Conservation (phyloP, 441 rosid species). For the Pelargonium cotyledonis region DNA sequence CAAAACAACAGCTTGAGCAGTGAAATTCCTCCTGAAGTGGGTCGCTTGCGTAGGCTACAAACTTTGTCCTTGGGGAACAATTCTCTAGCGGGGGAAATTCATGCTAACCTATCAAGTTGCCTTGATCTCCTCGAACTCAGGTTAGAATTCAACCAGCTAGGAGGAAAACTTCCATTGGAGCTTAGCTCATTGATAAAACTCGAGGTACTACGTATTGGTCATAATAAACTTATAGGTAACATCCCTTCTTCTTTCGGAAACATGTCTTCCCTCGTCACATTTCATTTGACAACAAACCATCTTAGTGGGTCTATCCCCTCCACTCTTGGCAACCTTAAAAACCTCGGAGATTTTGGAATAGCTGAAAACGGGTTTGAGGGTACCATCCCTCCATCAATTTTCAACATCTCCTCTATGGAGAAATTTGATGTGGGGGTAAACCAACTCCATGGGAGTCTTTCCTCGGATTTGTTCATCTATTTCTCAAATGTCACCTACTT, state of each 20-base stretch:
- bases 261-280: conserved; percentile 9
- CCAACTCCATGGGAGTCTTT: conserved; percentile 19
- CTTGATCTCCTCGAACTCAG: neutral
- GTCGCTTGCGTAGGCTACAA: neutral
- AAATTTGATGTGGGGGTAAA: neutral
- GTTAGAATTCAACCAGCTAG: neutral
- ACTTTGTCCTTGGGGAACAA: neutral
- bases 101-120: conserved; percentile 11
- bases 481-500: conserved; percentile 9
- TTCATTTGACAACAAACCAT: too few relatives aligned
- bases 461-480: conserved; percentile 11
- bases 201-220: neutral
- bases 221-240: conserved; percentile 14
- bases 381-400: conserved; percentile 24
- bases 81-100: conserved; percentile 14
- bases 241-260: conserved; percentile 25
- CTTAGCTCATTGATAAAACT: conserved; percentile 6
- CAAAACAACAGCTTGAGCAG: too few relatives aligned
- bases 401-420: conserved; percentile 20
- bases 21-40: too few relatives aligned
- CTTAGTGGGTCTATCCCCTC: conserved; percentile 21
- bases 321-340: conserved; percentile 14
- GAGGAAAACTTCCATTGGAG: conserved; percentile 7
- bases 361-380: conserved; percentile 20
- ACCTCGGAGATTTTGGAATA: conserved; percentile 5